Conservation (phyloP, 768 basidiomycete genomes). For the Auricularia auricula-judae region DNA sequence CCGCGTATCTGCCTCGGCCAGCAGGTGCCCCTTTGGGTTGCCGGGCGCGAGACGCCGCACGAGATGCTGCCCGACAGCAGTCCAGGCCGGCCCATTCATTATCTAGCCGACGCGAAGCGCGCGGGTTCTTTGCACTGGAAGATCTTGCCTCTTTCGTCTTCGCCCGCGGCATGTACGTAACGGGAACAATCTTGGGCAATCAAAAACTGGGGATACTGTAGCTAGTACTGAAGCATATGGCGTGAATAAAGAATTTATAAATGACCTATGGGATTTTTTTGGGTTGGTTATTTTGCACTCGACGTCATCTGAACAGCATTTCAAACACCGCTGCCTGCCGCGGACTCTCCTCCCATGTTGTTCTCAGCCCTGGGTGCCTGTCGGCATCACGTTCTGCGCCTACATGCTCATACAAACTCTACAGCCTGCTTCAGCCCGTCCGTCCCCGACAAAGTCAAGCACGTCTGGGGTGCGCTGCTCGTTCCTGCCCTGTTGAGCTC, state of each 20-base stretch:
- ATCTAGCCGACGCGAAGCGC: background rate
- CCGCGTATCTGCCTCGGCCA: background rate
- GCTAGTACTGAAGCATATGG: too few relatives aligned
- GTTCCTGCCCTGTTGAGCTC: background rate
- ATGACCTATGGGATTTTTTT: too few relatives aligned
- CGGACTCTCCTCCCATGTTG: too few relatives aligned
- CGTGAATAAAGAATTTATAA: too few relatives aligned
- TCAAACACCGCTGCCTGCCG: too few relatives aligned
- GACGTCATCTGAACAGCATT: too few relatives aligned
- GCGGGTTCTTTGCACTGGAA: background rate
- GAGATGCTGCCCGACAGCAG: background rate
- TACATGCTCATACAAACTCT: background rate
- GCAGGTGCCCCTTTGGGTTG: background rate
- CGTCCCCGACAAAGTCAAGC: background rate
- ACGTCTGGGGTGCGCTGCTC: slow-evolving; percentile 1
- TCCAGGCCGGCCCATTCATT: background rate
- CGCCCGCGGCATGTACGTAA: background rate
- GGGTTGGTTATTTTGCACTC: too few relatives aligned
- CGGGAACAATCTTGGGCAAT: background rate
- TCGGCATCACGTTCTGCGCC: background rate
- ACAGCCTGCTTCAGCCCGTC: slow-evolving; percentile 7
- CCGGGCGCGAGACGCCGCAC: background rate
- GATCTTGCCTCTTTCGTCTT: background rate
- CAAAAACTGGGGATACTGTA: background rate
- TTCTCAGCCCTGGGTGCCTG: background rate